Conservation (phyloP, 495 filamentous ascomycete species). For the Cenococcum geophilum region DNA sequence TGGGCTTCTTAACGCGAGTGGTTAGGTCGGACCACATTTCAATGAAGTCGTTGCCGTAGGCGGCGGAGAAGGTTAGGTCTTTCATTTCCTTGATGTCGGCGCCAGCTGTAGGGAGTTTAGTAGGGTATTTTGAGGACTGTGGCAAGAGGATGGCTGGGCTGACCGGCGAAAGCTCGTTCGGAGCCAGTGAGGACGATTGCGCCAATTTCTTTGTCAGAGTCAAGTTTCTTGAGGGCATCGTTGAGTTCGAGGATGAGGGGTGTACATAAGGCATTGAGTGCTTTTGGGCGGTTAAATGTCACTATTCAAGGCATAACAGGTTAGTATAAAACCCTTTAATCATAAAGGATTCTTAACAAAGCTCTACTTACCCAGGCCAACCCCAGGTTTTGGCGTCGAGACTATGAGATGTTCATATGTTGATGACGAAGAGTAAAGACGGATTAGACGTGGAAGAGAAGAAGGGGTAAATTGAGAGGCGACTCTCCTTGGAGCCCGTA, state of each 20-base stretch:
- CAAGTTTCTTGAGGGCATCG: conserved; percentile 65
- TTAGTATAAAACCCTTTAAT: conserved; percentile 1
- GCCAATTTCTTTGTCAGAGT: conserved; percentile 60
- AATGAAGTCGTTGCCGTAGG: conserved; percentile 86
- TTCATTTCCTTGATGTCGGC: conserved; percentile 99
- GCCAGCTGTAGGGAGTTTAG: conserved; percentile 49
- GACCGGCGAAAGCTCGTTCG: conserved; percentile 70
- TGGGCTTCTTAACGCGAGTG: conserved; percentile 75
- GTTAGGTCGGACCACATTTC: conserved; percentile 83
- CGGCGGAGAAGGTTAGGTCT: conserved; percentile 73
- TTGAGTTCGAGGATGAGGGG: conserved; percentile 89
- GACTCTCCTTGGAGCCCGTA: conserved; percentile 21
- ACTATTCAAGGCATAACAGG: conserved; percentile 46
- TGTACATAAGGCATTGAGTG: conserved; percentile 83
- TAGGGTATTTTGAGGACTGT: conserved; percentile 3
- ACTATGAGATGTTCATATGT: conserved; percentile 76
- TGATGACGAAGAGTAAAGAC: conserved; percentile 52
- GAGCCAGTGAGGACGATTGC: conserved; percentile 84
- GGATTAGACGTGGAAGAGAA: conserved; percentile 46
- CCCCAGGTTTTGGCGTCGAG: conserved; percentile 76
- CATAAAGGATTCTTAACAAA: not conserved
- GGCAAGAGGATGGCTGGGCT: not conserved
- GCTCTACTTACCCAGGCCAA: conserved; percentile 66
- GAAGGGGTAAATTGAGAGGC: conserved; percentile 22
- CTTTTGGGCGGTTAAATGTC: conserved; percentile 91